These are phyloP conservation scores for Parasitella parasitica DNA, from an alignment of 371 early-diverging fungal species.

Conservation along the genomic window DNA sequence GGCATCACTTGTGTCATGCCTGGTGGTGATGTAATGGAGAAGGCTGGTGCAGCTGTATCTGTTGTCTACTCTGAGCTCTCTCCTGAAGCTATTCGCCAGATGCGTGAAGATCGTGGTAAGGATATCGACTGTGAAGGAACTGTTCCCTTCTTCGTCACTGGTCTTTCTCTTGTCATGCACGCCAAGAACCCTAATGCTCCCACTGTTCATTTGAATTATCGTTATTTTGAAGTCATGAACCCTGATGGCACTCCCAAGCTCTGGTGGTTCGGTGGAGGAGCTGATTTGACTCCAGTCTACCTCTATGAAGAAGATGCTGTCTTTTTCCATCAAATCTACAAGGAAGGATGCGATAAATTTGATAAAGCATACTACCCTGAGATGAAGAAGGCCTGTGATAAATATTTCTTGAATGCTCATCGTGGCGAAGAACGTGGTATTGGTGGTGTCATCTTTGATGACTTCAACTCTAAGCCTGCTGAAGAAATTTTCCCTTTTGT, in stretches of 20 bases:
- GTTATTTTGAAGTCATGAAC: constrained; percentile 91
- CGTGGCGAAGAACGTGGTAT: constrained; percentile 81
- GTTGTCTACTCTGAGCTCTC: constrained; percentile 78
- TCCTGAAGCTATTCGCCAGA: constrained; percentile 72
- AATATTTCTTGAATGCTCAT: constrained; percentile 78
- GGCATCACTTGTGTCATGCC: constrained; percentile 93
- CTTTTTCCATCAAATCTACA: constrained; percentile 79
- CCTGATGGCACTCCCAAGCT: constrained; percentile 60
- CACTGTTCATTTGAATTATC: constrained; percentile 95
- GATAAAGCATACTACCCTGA: constrained; percentile 67
- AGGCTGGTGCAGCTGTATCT: constrained; percentile 92
- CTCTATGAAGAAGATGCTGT: constrained; percentile 78
- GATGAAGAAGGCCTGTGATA: constrained; percentile 86
- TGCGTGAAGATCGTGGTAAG: constrained; percentile 73
- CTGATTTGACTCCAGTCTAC: constrained; percentile 82
- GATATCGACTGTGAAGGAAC: constrained; percentile 49
- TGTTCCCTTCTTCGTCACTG: constrained; percentile 83
- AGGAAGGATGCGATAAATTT: constrained; percentile 76
- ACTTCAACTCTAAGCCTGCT: constrained; percentile 66
- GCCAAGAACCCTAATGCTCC: constrained; percentile 95
- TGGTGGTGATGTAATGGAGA: constrained; percentile 90
- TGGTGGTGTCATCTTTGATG: constrained; percentile 90
- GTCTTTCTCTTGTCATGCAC: constrained; percentile 91
- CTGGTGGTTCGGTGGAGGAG: constrained; percentile 91
- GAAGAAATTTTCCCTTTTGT: constrained; percentile 75